Evolutionary conservation across 2,329 filamentous ascomycete genomes (phyloP), one percentile per base, ranked within the genome.

Genomic region (Hypomyces perniciosus): DNA sequence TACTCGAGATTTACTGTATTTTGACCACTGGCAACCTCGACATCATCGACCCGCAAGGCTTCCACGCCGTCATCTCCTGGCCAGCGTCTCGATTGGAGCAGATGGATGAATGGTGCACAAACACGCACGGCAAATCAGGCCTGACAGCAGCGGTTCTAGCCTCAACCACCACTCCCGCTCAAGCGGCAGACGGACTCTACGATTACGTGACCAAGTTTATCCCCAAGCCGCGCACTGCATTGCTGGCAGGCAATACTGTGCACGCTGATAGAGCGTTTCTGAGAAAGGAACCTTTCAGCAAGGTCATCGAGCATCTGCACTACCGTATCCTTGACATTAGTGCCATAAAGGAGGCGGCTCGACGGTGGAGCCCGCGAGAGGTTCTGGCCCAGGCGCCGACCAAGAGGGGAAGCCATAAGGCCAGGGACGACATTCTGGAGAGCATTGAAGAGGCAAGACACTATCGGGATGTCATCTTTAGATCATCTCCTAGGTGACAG

Each of bases 321-420:
- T 90, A 99, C 70, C 82, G 93, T 12, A 87, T 99, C 56, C 72
- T 97, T 44, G 93, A 99, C 66, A 90, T 97, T 49, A 96, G 90
- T 68, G 80, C 84, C 43, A 81, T 97, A 63, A 97, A 97, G 72
- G 93, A 99, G 73, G 91, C 89, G 26, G 87, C 85, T 13, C 80
- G 83, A 57, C 78, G 92, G 42, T 99, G 93, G 92, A 84, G 83
- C 40, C 57, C 65, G 31, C 61, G 59, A 47, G 56, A 59, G 39
- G 52, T 71, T 30, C 63, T 87, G 54, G 72, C 73, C 50, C 73
- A 75, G 41, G 83, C 80, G 29, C 91, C 92, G 9, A 68, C 64
- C 55, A 97, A 97, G 75, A 80, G 79, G 64, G 82, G 80, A 35
- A 72, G 84, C 46, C 93, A 99, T 72, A 82, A 92, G 68, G 93